Conservation (phyloP, 1,139 yeast species). For the Pichia norvegensis region DNA sequence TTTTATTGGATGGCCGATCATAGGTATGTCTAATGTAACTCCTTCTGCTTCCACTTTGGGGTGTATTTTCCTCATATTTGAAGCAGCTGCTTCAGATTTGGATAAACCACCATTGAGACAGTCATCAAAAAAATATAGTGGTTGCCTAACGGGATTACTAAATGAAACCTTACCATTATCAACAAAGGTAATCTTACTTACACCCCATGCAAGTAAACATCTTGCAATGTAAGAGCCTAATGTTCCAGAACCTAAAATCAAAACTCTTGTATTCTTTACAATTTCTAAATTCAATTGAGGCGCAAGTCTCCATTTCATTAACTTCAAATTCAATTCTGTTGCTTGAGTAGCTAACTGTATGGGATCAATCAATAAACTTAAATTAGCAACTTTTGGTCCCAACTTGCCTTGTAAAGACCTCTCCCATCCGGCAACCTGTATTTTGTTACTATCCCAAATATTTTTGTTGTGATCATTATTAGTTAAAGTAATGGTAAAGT, state of each 20-base stretch:
- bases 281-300: constrained; percentile 68
- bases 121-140: constrained; percentile 70
- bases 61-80: constrained; percentile 58
- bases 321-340: constrained; percentile 76
- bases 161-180: constrained; percentile 85
- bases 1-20: constrained; percentile 83
- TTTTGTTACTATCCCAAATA: background rate
- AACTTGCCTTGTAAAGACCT: constrained; percentile 63
- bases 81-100: constrained; percentile 76
- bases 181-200: constrained; percentile 71
- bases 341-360: constrained; percentile 79
- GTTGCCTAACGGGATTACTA: constrained; percentile 94
- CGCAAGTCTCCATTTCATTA: constrained; percentile 95
- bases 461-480: constrained; percentile 4
- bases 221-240: constrained; percentile 88
- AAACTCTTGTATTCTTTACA: constrained; percentile 51
- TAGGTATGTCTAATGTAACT: constrained; percentile 66
- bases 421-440: constrained; percentile 79
- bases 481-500: constrained; percentile 22
- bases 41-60: constrained; percentile 72
- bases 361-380: constrained; percentile 77
- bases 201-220: constrained; percentile 90
- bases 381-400: constrained; percentile 75
- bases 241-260: constrained; percentile 94
- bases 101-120: constrained; percentile 63